Percentiles rank a stretch among this genome's conserved stretches.
phyloP scores from a whole-genome alignment of 164 flowering plant species.

The Chimonanthus salicifolius region DNA sequence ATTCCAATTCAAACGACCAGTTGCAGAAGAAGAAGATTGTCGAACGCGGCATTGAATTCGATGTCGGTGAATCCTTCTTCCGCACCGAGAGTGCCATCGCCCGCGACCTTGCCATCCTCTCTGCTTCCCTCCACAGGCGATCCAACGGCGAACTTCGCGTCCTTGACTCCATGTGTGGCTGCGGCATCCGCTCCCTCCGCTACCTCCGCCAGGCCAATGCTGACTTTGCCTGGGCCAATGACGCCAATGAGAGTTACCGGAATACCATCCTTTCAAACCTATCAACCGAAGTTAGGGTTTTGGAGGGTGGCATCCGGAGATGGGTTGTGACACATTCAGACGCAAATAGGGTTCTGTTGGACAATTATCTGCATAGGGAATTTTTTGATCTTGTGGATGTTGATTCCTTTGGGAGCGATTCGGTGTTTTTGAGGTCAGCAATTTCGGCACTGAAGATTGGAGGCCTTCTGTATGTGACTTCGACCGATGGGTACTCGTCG shows the following conservation, averaged over 20 bases:
- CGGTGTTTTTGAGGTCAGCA: conserved; percentile 64
- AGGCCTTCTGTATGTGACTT: conserved; percentile 76
- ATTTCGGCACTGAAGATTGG: conserved; percentile 48
- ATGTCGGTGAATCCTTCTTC: conserved; percentile 65
- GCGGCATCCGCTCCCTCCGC: conserved; percentile 82
- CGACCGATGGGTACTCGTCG: conserved; percentile 84
- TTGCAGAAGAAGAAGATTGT: neutral
- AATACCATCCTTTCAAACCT: conserved; percentile 43
- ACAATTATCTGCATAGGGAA: conserved; percentile 56
- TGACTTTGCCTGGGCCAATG: conserved; percentile 82
- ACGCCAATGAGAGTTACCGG: conserved; percentile 57
- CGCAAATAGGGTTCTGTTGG: conserved; percentile 61
- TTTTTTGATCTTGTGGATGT: conserved; percentile 71
- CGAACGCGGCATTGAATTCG: conserved; percentile 64
- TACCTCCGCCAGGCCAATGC: conserved; percentile 72
- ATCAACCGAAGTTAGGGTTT: conserved; percentile 19
- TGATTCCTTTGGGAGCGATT: conserved; percentile 92
- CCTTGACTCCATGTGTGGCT: conserved; percentile 88
- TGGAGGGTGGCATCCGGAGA: conserved; percentile 25
- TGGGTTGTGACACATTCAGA: conserved; percentile 65
- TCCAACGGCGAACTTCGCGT: conserved; percentile 44
- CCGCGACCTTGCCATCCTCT: conserved; percentile 81
- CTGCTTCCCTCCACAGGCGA: conserved; percentile 57
- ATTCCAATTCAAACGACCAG: neutral
- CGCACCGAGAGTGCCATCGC: conserved; percentile 80